Evolutionary conservation across 495 filamentous ascomycete species (phyloP), one percentile per base, ranked within the genome.

Genomic region (Penicillium ochrochloron): DNA sequence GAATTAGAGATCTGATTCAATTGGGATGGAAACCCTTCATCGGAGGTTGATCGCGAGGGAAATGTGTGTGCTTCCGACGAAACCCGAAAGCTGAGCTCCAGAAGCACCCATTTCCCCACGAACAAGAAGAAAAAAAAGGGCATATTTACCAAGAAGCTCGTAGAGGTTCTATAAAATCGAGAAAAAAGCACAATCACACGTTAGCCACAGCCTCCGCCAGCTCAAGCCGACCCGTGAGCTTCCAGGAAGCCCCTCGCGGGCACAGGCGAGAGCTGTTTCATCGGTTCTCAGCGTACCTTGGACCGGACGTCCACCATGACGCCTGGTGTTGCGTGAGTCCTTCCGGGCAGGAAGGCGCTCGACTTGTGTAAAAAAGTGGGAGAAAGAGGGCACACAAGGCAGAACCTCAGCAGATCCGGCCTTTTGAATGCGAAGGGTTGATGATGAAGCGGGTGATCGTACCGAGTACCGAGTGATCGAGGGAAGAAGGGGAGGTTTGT

Each of bases 71-170:
- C 25, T 25, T 46, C 33, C 59, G 29, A 15, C 2, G 21, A 33
- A 46, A 54, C 33, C 44, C 41, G 51, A 31, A 31, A 51, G 44
- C n/a, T 25, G 15, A 66, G 14, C 21, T 44, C 29, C 39, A 54
- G 31, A 54, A 9, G 8, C 57, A 44, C 39, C 39, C 23, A 60
- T 5, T 34, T 48, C n/a, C 41, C 44, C 63, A 73, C 39, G 57
- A 41, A 46, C n/a, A 14, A 55, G 27, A n/a, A 12, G 15, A 27
- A 11, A 48, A 70, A 67, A 69, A 65, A 72, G 74, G 68, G 72
- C 66, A 71, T 74, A 79, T 78, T 75, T 90, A 95, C 92, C 92
- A 83, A 96, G 92, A 82, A 92, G 85, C 85, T 92, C 91, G 85
- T 88, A 96, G 65, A 87, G 84, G 84, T 96, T 96, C 92, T 81